Evolutionary conservation across 805 yeast species (phyloP), one percentile per base, ranked within the genome.

Genomic region (Candida easanensis): DNA sequence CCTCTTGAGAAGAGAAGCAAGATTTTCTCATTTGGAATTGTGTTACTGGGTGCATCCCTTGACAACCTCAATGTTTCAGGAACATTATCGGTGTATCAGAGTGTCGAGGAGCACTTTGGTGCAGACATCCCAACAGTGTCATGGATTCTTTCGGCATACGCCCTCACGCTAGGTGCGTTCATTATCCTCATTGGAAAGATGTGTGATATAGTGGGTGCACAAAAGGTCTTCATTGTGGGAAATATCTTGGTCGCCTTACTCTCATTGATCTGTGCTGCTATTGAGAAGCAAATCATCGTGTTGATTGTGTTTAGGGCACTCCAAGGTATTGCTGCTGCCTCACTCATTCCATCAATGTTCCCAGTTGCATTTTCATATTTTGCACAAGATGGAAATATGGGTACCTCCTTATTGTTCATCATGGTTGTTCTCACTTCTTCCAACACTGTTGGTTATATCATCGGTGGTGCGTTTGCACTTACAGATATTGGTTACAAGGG

Each of bases 401-500:
- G 42, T 8, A 64, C 66, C 2, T 37, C 64, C 21, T 49, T 57
- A 2, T 40, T 46, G 2, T 49, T 64, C 6, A 51, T 64, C 3
- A 38, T 60, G 18, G 52, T 61, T 31, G 33, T 58, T 40, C 51
- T 65, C 44, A 37, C 64, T 21, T 44, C 63, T 26, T 54, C 66
- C 20, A 21, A 8, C n/a, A 74, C 73, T 7, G 26, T 71, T 6
- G 78, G 77, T 5, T 48, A 60, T 3, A 44, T 71, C 10, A 22
- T 71, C 4, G 77, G 77, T 20, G 77, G 78, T 38, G 77, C 74
- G 0, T 73, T 73, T 39, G 54, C 68, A 2, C 40, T 45, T 22
- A 58, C 71, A 2, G 23, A 41, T 8, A 54, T 69, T 38, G 76
- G 74, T 1, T 70, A 70, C 50, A 62, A 64, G 37, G 69, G 69